Evolutionary conservation across 1,284 basidiomycete genomes (phyloP).

Genomic region (Marasmius fiardii): DNA sequence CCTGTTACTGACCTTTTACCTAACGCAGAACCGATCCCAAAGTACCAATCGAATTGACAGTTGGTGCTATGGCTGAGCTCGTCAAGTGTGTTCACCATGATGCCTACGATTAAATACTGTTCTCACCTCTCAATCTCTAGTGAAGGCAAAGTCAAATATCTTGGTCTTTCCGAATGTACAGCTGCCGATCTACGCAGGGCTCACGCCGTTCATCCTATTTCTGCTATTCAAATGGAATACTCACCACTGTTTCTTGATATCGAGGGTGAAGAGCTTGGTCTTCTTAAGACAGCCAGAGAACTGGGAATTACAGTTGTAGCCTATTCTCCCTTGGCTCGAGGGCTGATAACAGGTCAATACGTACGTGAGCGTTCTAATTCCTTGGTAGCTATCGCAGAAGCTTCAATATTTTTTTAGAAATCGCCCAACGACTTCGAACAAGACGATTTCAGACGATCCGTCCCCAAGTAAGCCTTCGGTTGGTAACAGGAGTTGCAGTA

Average conservation of each 20-base stretch:
- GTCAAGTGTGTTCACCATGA: constrained; percentile 21
- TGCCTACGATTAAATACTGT: background rate
- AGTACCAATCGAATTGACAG: constrained; percentile 28
- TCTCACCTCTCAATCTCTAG: constrained; percentile 20
- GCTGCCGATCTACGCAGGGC: constrained; percentile 60
- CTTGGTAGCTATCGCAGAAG: background rate
- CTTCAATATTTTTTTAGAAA: constrained; percentile 29
- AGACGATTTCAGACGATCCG: constrained; percentile 38
- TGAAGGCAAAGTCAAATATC: constrained; percentile 57
- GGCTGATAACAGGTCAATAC: constrained; percentile 56
- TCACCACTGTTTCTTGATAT: constrained; percentile 58
- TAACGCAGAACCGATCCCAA: constrained; percentile 12
- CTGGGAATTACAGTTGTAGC: constrained; percentile 53
- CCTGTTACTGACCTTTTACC: background rate
- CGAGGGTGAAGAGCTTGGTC: constrained; percentile 42
- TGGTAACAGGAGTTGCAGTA: background rate
- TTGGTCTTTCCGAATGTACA: constrained; percentile 63
- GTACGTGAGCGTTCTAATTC: constrained; percentile 20
- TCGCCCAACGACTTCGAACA: constrained; percentile 48
- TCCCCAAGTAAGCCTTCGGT: constrained; percentile 29
- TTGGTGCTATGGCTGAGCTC: constrained; percentile 29
- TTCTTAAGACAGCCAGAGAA: constrained; percentile 48
- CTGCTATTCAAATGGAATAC: constrained; percentile 63
- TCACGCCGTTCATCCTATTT: constrained; percentile 55
- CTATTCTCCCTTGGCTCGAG: constrained; percentile 62